These are phyloP conservation scores for Eucalyptus virginea DNA, from an alignment of 345 rosid genomes.

Conservation along the genomic window DNA sequence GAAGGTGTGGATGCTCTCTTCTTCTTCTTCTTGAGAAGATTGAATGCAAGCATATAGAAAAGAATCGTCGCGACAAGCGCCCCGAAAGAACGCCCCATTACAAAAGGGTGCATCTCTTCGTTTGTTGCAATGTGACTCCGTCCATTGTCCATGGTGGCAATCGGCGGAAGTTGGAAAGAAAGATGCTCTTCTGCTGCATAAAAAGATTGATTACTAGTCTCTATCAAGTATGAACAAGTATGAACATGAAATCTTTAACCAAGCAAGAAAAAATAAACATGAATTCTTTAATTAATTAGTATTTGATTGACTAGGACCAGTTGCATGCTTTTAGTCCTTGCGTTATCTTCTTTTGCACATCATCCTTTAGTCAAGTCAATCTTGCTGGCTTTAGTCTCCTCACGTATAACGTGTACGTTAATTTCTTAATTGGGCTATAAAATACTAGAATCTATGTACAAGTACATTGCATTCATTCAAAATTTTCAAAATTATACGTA, in stretches of 20 bases:
- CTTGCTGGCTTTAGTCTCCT: rapidly evolving
- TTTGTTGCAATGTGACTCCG: too few species aligned
- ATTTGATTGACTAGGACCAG: background rate
- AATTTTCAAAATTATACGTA: too few species aligned
- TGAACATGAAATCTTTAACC: background rate
- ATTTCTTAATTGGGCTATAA: background rate
- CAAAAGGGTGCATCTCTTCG: too few species aligned
- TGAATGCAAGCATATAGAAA: too few species aligned
- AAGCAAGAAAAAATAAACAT: background rate
- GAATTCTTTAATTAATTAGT: background rate
- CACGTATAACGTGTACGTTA: rapidly evolving
- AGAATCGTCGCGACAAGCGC: too few species aligned
- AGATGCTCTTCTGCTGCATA: too few species aligned
- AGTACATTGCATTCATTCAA: rapidly evolving
- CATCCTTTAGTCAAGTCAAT: background rate
- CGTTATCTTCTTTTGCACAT: background rate
- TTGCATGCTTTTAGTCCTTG: background rate
- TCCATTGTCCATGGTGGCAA: too few species aligned
- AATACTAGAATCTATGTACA: too few species aligned
- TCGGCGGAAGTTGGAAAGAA: too few species aligned
- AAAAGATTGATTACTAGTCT: too few species aligned
- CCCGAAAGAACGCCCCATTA: too few species aligned
- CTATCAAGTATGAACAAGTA: background rate
- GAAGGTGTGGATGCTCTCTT: background rate
- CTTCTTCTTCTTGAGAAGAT: too few species aligned